Evolutionary conservation across 2,329 filamentous ascomycete species (phyloP).

Genomic region (Helicocarpus griseus): DNA sequence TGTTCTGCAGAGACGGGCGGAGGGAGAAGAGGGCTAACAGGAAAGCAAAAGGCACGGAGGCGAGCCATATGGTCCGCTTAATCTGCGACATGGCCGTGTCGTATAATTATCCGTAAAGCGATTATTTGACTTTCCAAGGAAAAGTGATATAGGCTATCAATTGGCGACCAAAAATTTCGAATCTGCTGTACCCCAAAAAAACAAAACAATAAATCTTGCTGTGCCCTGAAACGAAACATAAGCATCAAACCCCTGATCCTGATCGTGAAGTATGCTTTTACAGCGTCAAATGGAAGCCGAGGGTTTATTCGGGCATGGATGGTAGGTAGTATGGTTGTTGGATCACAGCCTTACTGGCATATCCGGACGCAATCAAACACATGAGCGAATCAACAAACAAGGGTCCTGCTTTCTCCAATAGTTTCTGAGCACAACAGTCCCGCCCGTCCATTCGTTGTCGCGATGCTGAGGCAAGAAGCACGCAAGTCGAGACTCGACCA

Average conservation of each 20-base stretch:
- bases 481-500: too few relatives aligned
- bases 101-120: background rate
- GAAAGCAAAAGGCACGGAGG: background rate
- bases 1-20: background rate
- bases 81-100: background rate
- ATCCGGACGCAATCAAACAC: background rate
- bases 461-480: too few relatives aligned
- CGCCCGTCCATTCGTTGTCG: too few relatives aligned
- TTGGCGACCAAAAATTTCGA: too few relatives aligned
- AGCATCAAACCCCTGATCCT: background rate
- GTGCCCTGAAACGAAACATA: too few relatives aligned
- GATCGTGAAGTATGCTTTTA: background rate
- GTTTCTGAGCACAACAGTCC: too few relatives aligned
- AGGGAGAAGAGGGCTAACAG: background rate
- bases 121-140: background rate
- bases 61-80: background rate
- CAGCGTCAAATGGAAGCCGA: too few relatives aligned
- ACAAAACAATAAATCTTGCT: too few relatives aligned
- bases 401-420: too few relatives aligned
- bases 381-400: background rate
- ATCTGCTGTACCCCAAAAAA: too few relatives aligned
- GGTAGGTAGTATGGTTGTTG: background rate
- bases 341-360: background rate
- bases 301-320: too few relatives aligned
- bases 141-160: too few relatives aligned